Base-by-base conservation (phyloP, 2,329 filamentous ascomycete species). In the Monosporascus sp. region DNA sequence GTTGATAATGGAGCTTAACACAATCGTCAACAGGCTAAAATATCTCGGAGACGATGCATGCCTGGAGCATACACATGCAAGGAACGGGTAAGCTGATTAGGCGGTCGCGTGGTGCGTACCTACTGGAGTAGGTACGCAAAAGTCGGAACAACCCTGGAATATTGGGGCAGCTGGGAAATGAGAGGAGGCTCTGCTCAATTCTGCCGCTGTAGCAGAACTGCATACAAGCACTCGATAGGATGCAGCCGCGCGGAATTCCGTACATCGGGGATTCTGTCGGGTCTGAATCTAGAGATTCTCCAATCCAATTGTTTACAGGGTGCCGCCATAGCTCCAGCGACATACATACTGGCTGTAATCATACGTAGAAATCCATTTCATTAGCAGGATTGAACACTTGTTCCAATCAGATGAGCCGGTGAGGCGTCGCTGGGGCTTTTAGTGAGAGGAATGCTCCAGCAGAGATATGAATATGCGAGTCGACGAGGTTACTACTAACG, bases 111-210 rank as follows among this genome's bases (percentile, higher is more conserved):
- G 50, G n/a, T 47, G 49, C 37, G 22, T 37, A 20, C 14, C 15
- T 15, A 37, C n/a, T 22, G 25, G 17, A 39, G n/a, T 41, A 37
- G 39, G 39, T 3, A 41, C 22, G 49, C 15, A 51, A 25, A 39
- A 17, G 17, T 39, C 37, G 17, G 37, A 39, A 39, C 18, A 39
- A 18, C 6, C 18, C 17, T 39, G 18, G 22, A 20, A 43, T 31
- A 11, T 43, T 45, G 41, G 44, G 37, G 41, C 47, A 49, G 47
- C 31, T 48, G 50, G 50, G 50, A 52, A 49, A 55, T 52, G 50
- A 52, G 50, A 55, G 53, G 50, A 50, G 39, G 18, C 15, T 20
- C 48, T 27, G 17, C n/a, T 35, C 31, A 24, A 6, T 37, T 38
- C 17, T 24, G 25, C 24, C 37, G 47, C 47, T 24, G 35, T 38